Conservation (phyloP, 257 asterid species). For the Jacaranda copaia region DNA sequence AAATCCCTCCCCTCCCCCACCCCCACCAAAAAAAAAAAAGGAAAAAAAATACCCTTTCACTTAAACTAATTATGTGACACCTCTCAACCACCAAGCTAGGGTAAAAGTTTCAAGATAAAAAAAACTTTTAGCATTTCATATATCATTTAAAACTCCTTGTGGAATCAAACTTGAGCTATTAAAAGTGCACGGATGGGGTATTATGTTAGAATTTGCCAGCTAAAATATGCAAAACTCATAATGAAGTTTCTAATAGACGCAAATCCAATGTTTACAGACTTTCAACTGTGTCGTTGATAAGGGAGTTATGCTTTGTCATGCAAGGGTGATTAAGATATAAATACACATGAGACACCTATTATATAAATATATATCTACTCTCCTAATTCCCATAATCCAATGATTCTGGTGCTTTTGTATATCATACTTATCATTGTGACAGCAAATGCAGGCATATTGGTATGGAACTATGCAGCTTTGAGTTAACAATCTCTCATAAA, state of each 20-base stretch:
- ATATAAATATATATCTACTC: neutral
- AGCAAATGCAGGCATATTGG: neutral
- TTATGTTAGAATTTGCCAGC: too few relatives aligned
- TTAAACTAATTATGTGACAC: neutral
- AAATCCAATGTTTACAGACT: neutral
- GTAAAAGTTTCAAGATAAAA: too few relatives aligned
- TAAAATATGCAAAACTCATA: too few relatives aligned
- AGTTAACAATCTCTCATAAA: neutral
- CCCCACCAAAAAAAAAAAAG: too few relatives aligned
- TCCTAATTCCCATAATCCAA: neutral
- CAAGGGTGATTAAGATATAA: neutral
- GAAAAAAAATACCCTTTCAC: neutral
- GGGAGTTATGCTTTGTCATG: neutral
- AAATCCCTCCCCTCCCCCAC: too few relatives aligned
- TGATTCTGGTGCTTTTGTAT: neutral
- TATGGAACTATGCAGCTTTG: neutral
- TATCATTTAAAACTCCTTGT: too few relatives aligned
- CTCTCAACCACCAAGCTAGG: too few relatives aligned
- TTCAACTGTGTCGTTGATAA: neutral
- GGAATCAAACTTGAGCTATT: too few relatives aligned
- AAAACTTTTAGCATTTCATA: too few relatives aligned
- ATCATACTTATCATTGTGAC: neutral
- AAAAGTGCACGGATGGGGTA: too few relatives aligned
- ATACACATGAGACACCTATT: neutral
- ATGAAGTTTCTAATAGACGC: too few relatives aligned